A percentile compares a stretch with the other conserved stretches of the same genome.
Conservation (phyloP, 495 filamentous ascomycete species). For the Neurospora tetraspora region DNA sequence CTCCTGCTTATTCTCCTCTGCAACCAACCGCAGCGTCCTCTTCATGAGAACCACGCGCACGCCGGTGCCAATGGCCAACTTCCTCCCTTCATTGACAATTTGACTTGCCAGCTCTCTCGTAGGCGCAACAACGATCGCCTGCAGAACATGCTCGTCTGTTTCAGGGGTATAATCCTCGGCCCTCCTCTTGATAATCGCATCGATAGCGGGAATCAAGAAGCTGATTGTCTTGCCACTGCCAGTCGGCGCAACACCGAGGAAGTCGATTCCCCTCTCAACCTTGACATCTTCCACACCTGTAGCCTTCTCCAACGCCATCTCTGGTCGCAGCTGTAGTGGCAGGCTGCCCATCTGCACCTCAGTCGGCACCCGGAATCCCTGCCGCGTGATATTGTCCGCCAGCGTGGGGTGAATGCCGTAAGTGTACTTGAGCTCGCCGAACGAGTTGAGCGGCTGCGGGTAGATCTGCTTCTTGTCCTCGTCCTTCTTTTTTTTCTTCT, state of each 20-base stretch:
- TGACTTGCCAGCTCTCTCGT: slow-evolving; percentile 88
- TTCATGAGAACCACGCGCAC: slow-evolving; percentile 74
- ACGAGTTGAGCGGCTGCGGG: slow-evolving; percentile 69
- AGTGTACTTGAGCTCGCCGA: slow-evolving; percentile 55
- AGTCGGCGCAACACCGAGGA: slow-evolving; percentile 83
- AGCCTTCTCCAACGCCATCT: slow-evolving; percentile 27
- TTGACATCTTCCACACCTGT: slow-evolving; percentile 16
- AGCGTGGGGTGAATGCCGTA: slow-evolving; percentile 65
- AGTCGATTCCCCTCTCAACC: slow-evolving; percentile 43
- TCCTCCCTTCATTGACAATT: slow-evolving; percentile 85
- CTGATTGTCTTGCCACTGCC: slow-evolving; percentile 96
- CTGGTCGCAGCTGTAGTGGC: slow-evolving; percentile 58
- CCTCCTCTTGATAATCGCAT: slow-evolving; percentile 51
- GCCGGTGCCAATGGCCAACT: slow-evolving; percentile 66
- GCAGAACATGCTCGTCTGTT: slow-evolving; percentile 39
- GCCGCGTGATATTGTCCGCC: slow-evolving; percentile 65
- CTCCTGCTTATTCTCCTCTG: slow-evolving; percentile 30
- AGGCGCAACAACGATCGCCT: slow-evolving; percentile 73
- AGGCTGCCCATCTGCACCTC: slow-evolving; percentile 86
- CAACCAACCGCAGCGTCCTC: slow-evolving; percentile 65
- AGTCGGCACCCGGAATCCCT: slow-evolving; percentile 80
- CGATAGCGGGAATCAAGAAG: slow-evolving; percentile 78
- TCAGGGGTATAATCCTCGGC: slow-evolving; percentile 18
- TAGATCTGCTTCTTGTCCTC: slow-evolving; percentile 49
- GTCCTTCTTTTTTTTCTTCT: slow-evolving; percentile 35